A percentile compares a stretch with the other conserved stretches of the same genome.
phyloP scores from a whole-genome alignment of 2,329 filamentous ascomycete genomes.

The Hyphodiscus sp. region DNA sequence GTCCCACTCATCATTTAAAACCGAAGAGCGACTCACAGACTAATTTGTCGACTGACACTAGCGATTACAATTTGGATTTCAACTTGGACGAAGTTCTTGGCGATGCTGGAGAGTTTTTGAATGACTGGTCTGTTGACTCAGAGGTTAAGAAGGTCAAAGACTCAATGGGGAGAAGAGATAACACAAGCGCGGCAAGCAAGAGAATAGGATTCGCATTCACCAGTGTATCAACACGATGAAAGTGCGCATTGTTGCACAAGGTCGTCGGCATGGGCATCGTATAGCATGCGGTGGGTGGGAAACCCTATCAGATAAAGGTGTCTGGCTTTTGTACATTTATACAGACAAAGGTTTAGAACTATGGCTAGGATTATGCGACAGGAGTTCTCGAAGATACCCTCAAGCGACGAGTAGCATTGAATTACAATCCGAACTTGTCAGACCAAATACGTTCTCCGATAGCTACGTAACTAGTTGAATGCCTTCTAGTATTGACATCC shows the following conservation, averaged over 20 bases:
- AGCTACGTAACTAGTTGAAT: too few relatives aligned
- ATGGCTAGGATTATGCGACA: neutral
- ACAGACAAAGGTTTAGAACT: neutral
- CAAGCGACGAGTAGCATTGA: neutral
- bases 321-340: neutral
- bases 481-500: too few relatives aligned
- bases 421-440: too few relatives aligned
- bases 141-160: slow-evolving; percentile 31
- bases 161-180: neutral
- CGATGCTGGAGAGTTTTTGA: slow-evolving; percentile 23
- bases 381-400: neutral
- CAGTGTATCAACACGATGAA: slow-evolving; percentile 2
- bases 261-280: neutral
- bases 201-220: slow-evolving; percentile 19
- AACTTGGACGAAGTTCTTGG: slow-evolving; percentile 26
- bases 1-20: slow-evolving; percentile 36
- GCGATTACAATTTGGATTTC: neutral
- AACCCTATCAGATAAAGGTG: neutral
- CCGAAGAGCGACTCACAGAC: slow-evolving; percentile 35
- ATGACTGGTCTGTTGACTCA: slow-evolving; percentile 34
- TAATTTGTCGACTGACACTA: slow-evolving; percentile 2
- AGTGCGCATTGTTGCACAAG: neutral
- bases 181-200: slow-evolving; percentile 10
- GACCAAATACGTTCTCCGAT: too few relatives aligned
- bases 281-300: neutral